Conservation (phyloP, 2,329 filamentous ascomycete genomes). For the Penicillium sp. region DNA sequence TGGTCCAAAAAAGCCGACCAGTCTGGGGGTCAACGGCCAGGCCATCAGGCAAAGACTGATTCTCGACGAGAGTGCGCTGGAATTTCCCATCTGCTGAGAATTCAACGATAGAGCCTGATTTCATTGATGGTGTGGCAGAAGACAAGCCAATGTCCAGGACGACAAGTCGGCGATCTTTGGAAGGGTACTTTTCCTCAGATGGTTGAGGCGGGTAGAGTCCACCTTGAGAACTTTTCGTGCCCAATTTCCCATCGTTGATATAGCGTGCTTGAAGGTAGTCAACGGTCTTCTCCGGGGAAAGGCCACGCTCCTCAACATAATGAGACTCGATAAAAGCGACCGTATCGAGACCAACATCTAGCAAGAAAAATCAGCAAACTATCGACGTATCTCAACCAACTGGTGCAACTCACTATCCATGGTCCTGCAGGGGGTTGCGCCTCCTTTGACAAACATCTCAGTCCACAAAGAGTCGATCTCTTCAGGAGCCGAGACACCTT, state of each 20-base stretch:
- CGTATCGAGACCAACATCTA: conserved; percentile 59
- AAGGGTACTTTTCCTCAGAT: neutral
- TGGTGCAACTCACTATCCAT: conserved; percentile 50
- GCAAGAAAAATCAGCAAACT: neutral
- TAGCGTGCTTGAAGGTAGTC: conserved; percentile 55
- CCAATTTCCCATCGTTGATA: conserved; percentile 55
- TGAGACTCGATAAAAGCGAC: conserved; percentile 61
- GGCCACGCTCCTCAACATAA: conserved; percentile 58
- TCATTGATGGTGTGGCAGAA: neutral
- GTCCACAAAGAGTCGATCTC: conserved; percentile 58
- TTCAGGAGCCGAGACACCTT: conserved; percentile 57
- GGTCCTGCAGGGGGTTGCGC: conserved; percentile 44
- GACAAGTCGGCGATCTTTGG: conserved; percentile 16
- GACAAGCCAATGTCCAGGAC: conserved; percentile 35
- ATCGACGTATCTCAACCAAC: neutral
- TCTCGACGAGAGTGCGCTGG: neutral
- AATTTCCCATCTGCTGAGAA: neutral
- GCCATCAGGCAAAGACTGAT: conserved; percentile 47
- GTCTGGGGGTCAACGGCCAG: conserved; percentile 46
- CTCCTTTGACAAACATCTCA: conserved; percentile 46
- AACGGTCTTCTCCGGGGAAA: conserved; percentile 49
- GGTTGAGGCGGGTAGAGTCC: conserved; percentile 45
- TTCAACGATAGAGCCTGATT: neutral
- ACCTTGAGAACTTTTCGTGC: conserved; percentile 51
- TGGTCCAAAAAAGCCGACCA: conserved; percentile 57